Base-by-base conservation (phyloP, 805 yeast species). In the Candida nanaspora region DNA sequence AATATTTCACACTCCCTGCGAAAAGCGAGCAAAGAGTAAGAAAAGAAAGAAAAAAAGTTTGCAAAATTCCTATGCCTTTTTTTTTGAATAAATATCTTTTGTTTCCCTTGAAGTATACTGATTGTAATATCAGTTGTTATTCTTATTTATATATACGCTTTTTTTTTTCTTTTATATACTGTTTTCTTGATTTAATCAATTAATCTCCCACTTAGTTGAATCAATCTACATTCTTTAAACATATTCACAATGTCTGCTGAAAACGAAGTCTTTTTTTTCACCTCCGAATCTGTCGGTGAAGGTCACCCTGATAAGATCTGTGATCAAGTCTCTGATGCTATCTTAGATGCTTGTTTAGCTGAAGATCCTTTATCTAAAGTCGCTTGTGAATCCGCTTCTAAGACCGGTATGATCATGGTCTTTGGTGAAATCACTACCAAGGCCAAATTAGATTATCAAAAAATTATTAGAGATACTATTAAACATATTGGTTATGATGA, bases 371-470 rank as follows among this genome's bases (percentile, higher is more conserved):
- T 86, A 57, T 93, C 98, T 55, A 93, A 93, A 76, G 98, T 93
- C 65, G 98, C 96, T 38, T 93, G 98, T 76, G 98, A 93, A 72
- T 86, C 98, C 46, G 98, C 98, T 52, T 83, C 98, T 59, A 93
- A 93, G 76, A 93, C 98, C 52, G 98, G 98, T 74, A 81, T 93
- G 95, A 88, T 93, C 63, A 85, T 93, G 94, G 97, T 93, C 52
- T 93, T 93, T 63, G 98, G 98, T 74, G 98, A 93, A 72, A 93
- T 93, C 69, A 91, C 98, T 73, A 93, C 98, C 71, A 84, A 80
- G 65, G 98, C 98, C 53, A 70, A 72, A 49, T 74, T 93, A 62
- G 98, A 93, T 76, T 93, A 78, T 86, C 98, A 93, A 73, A 87
- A 91, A 72, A 82, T 93, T 60, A 80, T 93, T 67, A 88, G 98